Base-by-base conservation (phyloP, 768 basidiomycete genomes). In the Holtermannia corniformis region DNA sequence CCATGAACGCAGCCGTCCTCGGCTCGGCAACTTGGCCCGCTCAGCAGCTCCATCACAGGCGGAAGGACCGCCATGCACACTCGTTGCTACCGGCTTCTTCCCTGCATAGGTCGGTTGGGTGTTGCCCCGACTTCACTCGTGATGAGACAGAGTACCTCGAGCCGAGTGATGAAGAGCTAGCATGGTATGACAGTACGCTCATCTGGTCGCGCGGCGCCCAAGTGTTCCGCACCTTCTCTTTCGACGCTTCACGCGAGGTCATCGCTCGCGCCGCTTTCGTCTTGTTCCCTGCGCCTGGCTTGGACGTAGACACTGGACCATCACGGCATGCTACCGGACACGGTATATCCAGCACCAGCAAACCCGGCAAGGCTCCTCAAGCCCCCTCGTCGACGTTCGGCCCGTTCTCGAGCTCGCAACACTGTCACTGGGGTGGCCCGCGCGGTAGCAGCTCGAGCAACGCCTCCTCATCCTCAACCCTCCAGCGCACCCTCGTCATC, bases 151-250 rank as follows among this genome's bases (percentile, higher is more conserved):
- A n/a, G n/a, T n/a, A n/a, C n/a, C n/a, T n/a, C n/a, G n/a, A n/a
- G n/a, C n/a, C n/a, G n/a, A n/a, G n/a, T n/a, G 63, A 63, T 27
- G 71, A 74, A 47, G 64, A 69, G 55, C 60, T 74, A 2, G 65
- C 58, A 5, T 74, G 72, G 72, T 67, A 48, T 5, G 62, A 45
- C 1, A 52, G 51, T 20, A 62, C 51, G 4, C 57, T 72, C 23
- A 56, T 72, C 11, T 74, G 71, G 70, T 65, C 60, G 27, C 41
- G 57, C 43, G 65, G 68, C 14, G 43, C 57, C 10, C 44, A 67
- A 43, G 41, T 74, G 5, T 62, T 60, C 28, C 54, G 67, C 28
- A 58, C 62, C 22, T 74, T 58, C 42, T 62, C 65, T 4, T 72
- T 65, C 45, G 61, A 64, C 0, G 48, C 56, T 4, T 61, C 66